These are phyloP conservation scores for Gaertneriomyces sp. DNA, from an alignment of 192 early-diverging fungal genomes.

Conservation along the genomic window DNA sequence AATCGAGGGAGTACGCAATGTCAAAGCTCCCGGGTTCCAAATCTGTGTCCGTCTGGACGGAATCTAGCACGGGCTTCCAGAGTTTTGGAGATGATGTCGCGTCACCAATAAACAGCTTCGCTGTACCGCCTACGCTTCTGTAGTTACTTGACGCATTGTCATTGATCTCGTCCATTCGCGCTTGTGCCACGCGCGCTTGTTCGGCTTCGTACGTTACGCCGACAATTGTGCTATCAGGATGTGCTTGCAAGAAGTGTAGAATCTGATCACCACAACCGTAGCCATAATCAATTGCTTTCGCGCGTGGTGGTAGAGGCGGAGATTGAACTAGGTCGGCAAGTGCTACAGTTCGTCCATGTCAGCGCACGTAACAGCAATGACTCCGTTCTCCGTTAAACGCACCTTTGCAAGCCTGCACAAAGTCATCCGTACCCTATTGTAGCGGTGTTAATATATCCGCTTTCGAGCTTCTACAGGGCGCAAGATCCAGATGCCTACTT, in stretches of 20 bases:
- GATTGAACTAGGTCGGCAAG: background rate
- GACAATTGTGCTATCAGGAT: conserved; percentile 13
- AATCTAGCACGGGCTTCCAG: conserved; percentile 14
- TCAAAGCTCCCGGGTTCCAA: conserved; percentile 22
- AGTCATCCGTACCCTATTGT: conserved; percentile 15
- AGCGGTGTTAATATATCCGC: background rate
- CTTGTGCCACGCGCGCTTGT: conserved; percentile 28
- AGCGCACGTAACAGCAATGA: no score
- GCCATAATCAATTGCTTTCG: conserved; percentile 28
- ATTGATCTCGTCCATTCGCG: conserved; percentile 1
- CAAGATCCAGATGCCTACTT: conserved; percentile 5
- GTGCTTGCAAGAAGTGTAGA: conserved; percentile 12
- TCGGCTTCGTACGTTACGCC: conserved; percentile 31
- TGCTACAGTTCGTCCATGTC: background rate
- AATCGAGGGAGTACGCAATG: conserved; percentile 30
- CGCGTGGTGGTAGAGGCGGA: no score
- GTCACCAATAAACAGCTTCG: conserved; percentile 27
- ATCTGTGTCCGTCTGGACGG: background rate
- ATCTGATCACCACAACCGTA: conserved; percentile 43
- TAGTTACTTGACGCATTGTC: background rate
- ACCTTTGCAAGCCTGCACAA: conserved; percentile 23
- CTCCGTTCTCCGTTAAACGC: background rate
- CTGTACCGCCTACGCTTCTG: background rate
- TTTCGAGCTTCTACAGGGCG: background rate
- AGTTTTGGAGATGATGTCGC: conserved; percentile 15